Conservation (phyloP, 164 flowering plant species). For the Tetracentron sinense region DNA sequence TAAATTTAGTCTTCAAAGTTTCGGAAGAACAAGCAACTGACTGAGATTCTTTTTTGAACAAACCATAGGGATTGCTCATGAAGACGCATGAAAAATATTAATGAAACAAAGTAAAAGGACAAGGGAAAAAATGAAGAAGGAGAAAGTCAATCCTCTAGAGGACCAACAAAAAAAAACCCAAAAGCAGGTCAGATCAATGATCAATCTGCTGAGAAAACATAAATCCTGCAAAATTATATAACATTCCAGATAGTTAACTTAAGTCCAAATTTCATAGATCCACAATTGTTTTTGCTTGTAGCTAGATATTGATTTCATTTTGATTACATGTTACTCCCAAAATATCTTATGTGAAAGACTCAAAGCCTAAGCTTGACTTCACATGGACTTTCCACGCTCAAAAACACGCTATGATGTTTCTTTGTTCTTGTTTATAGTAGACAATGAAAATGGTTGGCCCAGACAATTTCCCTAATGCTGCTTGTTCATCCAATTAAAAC, state of each 20-base stretch:
- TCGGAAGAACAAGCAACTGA: background rate
- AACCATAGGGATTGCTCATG: background rate
- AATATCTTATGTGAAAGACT: background rate
- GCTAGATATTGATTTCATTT: background rate
- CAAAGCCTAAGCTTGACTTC: background rate
- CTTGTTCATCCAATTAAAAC: too few species aligned
- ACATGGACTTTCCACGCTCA: background rate
- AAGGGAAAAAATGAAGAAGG: background rate
- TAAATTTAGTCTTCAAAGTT: too few species aligned
- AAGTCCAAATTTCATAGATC: background rate
- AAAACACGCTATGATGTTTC: background rate
- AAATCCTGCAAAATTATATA: too few species aligned
- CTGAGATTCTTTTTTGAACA: background rate
- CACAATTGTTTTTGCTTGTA: background rate
- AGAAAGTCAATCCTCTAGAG: too few species aligned
- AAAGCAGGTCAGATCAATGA: too few species aligned
- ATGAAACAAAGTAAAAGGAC: background rate
- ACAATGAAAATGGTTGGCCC: too few species aligned
- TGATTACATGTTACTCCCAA: background rate
- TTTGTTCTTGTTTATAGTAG: too few species aligned
- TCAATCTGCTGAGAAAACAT: background rate
- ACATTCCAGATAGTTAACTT: background rate
- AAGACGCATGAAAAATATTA: background rate
- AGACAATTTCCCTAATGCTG: too few species aligned
- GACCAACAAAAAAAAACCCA: too few species aligned